Base-by-base conservation (phyloP, 1,284 basidiomycete genomes). In the Microbotryomycetes sp. region DNA sequence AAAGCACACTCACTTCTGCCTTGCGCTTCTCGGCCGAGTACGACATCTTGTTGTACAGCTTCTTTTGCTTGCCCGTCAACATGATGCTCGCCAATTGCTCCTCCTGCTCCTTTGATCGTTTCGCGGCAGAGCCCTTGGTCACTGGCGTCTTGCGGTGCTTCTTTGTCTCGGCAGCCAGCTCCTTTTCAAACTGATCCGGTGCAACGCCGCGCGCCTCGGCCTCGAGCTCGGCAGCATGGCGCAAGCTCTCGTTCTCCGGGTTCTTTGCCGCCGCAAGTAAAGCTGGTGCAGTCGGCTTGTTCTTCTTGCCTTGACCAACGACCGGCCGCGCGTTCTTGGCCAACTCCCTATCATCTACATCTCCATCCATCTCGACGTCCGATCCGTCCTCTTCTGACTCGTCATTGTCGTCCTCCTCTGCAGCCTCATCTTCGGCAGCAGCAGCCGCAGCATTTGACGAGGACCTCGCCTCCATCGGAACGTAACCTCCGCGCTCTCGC, bases 41-140 rank as follows among this genome's bases (percentile, higher is more conserved):
- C 78, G 91, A 90, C 84, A 97, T 88, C 79, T 89, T 89, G 76
- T 94, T 91, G 78, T 96, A 97, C 71, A 98, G 77, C 78, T 96
- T 97, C 72, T 86, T 83, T 78, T 97, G 89, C 79, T 89, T 93
- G 79, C 93, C 96, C 78, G 89, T 94, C 85, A 98, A 87, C 84
- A 98, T 84, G 85, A 96, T 96, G 81, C 94, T 96, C 76, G 91
- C 89, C 87, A 97, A 90, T 73, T 94, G 88, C 74, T 86, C 81
- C 74, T 96, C 91, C 16, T 77, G 79, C 57, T 67, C 62, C 56
- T 65, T 64, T 35, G 64, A 55, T 13, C 48, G 52, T 62, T 71
- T 66, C 29, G 64, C 68, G 57, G 68, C 69, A 11, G 53, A 69
- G 11, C 35, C 64, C 52, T 62, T 61, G 26, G 24, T 23, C 16